Percentiles rank a stretch among this genome's conserved stretches.
phyloP scores from a whole-genome alignment of 225 moss, liverwort and hornwort species.

The Pseudisothecium myosuroides region DNA sequence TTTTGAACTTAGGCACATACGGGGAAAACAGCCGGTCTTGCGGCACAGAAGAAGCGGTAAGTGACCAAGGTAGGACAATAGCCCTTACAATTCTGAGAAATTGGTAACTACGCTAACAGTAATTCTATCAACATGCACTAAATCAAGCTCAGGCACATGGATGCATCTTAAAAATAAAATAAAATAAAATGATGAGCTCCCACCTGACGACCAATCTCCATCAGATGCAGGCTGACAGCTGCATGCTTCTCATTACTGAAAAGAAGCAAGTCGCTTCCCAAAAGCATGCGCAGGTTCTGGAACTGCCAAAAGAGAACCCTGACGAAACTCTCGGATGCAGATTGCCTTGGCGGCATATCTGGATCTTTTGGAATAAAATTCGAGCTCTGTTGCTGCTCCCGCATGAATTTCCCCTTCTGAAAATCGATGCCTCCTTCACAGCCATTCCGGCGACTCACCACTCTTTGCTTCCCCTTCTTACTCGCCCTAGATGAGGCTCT shows the following conservation, averaged over 20 bases:
- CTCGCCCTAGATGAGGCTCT: constrained; percentile 5
- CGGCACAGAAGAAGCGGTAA: not conserved
- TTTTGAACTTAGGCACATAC: not conserved
- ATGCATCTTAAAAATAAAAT: not conserved
- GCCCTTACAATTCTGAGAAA: not conserved
- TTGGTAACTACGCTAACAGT: not conserved
- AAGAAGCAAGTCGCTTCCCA: constrained; percentile 89
- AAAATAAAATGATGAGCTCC: not conserved
- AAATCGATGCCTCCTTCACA: constrained; percentile 63
- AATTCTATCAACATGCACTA: not conserved
- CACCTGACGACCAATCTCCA: constrained; percentile 97
- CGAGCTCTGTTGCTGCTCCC: constrained; percentile 61
- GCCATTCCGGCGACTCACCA: constrained; percentile 51
- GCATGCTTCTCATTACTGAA: constrained; percentile 94
- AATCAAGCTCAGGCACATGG: not conserved
- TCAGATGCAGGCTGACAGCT: constrained; percentile 88
- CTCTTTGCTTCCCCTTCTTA: constrained; percentile 58
- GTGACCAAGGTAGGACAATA: not conserved
- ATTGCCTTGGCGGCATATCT: constrained; percentile 64
- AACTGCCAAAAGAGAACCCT: constrained; percentile 95
- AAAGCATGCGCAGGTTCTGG: constrained; percentile 85
- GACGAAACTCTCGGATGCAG: constrained; percentile 64
- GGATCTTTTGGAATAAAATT: constrained; percentile 71
- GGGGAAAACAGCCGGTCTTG: not conserved
- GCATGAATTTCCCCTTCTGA: constrained; percentile 46